These are phyloP conservation scores for Leccinum solheimii DNA, from an alignment of 1,284 basidiomycete genomes.

Conservation along the genomic window DNA sequence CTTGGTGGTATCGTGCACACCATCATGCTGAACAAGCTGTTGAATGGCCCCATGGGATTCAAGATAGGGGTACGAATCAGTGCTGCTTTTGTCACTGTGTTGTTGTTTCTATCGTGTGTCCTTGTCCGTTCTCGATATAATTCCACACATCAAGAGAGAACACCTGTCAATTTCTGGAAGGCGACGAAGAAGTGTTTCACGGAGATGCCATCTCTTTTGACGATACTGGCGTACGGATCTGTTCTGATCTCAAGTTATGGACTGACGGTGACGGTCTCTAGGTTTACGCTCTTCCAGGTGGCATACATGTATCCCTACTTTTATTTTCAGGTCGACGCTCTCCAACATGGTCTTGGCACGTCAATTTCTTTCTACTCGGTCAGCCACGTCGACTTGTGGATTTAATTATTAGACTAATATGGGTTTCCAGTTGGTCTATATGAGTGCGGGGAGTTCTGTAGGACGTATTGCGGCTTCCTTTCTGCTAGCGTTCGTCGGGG, in stretches of 20 bases:
- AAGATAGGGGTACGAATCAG: conserved; percentile 31
- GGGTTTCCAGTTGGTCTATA: conserved; percentile 40
- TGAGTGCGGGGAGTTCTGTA: conserved; percentile 44
- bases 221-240: conserved; percentile 23
- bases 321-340: conserved; percentile 33
- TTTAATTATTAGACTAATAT: background rate
- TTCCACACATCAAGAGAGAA: background rate
- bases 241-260: background rate
- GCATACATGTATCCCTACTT: conserved; percentile 30
- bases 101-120: conserved; percentile 30
- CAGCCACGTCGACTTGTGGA: background rate
- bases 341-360: conserved; percentile 26
- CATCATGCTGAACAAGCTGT: conserved; percentile 43
- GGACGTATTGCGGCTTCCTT: conserved; percentile 41
- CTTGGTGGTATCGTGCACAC: conserved; percentile 35
- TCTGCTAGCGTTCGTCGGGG: conserved; percentile 39
- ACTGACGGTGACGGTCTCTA: conserved; percentile 1
- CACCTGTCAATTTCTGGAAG: conserved; percentile 17
- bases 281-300: conserved; percentile 25
- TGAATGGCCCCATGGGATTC: conserved; percentile 32
- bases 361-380: conserved; percentile 35
- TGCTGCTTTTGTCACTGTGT: conserved; percentile 28
- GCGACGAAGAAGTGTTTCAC: conserved; percentile 24
- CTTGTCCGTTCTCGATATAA: conserved; percentile 32
- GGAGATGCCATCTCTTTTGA: conserved; percentile 27